Evolutionary conservation across 768 basidiomycete species (phyloP), one percentile per base, ranked within the genome.

Genomic region (Rhizopogon vesiculosus): DNA sequence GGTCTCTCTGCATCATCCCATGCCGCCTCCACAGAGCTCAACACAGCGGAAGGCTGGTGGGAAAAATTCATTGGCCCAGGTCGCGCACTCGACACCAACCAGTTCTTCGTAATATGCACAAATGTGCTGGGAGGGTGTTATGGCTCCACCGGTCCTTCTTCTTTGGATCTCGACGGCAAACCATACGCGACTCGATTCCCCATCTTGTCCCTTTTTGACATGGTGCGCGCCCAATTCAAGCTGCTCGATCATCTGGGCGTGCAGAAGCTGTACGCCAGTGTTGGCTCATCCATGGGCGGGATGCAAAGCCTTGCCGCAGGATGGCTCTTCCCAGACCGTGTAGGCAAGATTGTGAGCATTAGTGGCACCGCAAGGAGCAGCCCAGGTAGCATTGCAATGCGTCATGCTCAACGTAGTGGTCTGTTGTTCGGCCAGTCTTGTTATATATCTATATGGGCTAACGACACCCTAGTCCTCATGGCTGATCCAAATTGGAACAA

Each of bases 401-500:
- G 97, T 40, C 94, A 87, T 72, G 95, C 97, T 0, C 97, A 99
- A 69, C 74, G 97, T 67, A 97, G 94, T 72, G 96, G 96, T 93
- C 60, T 61, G 87, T 29, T 54, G 9, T 28, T 29, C 57, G 53
- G 46, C 57, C 51, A 51, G 5, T 45, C 44, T n/a, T 38, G 25
- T 22, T 35, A 55, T 3, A 22, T 22, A 8, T 28, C 3, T 40
- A 45, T 45, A 44, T 28, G 41, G n/a, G 25, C 16, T 64, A 2
- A 61, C 39, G 43, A 52, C 31, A 29, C 5, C 48, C 22, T 42
- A 98, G 97, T 99, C 16, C 82, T 99, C 52, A 99, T 99, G 97
- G 91, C 96, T 2, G 97, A 99, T 72, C 96, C 96, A 0, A 98
- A 98, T 60, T 99, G 97, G 97, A 99, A 98, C 58, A 87, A 93